Evolutionary conservation across 2,329 filamentous ascomycete genomes (phyloP).

Genomic region (Claviceps capensis): DNA sequence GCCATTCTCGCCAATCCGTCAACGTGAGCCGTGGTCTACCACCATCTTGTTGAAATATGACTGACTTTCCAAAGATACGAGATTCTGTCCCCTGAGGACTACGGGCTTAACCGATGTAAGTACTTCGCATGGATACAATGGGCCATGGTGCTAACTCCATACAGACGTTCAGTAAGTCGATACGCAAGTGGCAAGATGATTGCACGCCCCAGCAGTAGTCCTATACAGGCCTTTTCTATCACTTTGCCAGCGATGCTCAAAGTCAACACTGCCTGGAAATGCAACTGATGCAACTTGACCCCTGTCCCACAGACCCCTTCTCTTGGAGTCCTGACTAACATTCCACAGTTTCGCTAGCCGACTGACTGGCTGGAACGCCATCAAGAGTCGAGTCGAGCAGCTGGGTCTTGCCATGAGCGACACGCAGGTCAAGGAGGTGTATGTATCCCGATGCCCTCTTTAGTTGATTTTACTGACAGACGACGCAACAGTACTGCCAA

Average conservation of each 20-base stretch:
- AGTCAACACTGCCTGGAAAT: neutral
- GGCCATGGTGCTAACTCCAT: neutral
- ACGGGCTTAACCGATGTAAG: slow-evolving; percentile 7
- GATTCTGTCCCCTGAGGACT: slow-evolving; percentile 72
- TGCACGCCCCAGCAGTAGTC: neutral
- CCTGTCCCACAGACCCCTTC: no score
- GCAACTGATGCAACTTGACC: neutral
- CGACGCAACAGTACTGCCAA: slow-evolving; percentile 37
- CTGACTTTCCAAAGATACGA: slow-evolving; percentile 49
- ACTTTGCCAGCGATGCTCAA: neutral
- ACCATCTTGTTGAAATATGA: neutral
- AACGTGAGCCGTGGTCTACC: neutral
- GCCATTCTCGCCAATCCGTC: slow-evolving; percentile 7
- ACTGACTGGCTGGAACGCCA: slow-evolving; percentile 86
- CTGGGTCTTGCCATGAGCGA: slow-evolving; percentile 48
- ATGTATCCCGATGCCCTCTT: slow-evolving; percentile 6
- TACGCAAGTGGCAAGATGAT: neutral
- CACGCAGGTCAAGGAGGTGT: slow-evolving; percentile 19
- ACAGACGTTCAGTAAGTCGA: slow-evolving; percentile 1
- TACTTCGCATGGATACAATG: neutral
- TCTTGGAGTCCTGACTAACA: neutral
- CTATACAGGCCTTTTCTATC: neutral
- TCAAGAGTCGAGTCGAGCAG: slow-evolving; percentile 80
- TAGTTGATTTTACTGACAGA: neutral
- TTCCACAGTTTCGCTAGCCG: neutral